Conservation (phyloP, 2,329 filamentous ascomycete species). For the Fusarium sp. region DNA sequence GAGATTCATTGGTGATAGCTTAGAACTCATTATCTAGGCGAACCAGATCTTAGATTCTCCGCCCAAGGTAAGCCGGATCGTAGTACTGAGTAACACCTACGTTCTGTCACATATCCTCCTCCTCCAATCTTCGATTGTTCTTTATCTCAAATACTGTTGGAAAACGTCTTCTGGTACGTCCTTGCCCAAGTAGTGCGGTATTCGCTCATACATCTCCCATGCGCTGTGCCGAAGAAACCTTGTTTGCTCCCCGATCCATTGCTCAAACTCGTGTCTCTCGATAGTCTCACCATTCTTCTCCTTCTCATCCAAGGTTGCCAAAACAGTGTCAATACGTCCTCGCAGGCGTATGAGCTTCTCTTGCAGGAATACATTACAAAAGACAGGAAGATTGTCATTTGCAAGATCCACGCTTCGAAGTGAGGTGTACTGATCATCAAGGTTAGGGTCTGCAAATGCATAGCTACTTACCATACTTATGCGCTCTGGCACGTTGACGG, state of each 20-base stretch:
- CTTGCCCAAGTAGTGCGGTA: conserved; percentile 1
- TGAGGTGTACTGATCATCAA: conserved; percentile 10
- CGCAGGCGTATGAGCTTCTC: background rate
- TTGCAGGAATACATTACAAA: background rate
- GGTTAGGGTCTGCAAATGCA: conserved; percentile 5
- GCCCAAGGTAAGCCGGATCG: no score
- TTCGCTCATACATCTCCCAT: conserved; percentile 19
- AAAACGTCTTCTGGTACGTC: conserved; percentile 3
- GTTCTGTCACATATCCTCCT: no score
- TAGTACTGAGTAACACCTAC: no score
- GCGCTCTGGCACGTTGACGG: conserved; percentile 7
- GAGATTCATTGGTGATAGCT: no score
- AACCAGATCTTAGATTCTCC: no score
- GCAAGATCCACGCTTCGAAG: conserved; percentile 6
- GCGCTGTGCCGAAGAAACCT: conserved; percentile 12
- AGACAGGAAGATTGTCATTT: conserved; percentile 2
- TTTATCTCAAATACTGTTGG: background rate
- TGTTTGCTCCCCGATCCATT: conserved; percentile 15
- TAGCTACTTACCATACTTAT: conserved; percentile 20
- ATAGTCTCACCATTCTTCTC: background rate
- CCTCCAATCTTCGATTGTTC: background rate
- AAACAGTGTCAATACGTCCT: background rate
- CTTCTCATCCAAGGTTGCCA: conserved; percentile 1
- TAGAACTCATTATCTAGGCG: no score
- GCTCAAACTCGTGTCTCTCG: conserved; percentile 4